A percentile compares a stretch with the other conserved stretches of the same genome.
These are phyloP conservation scores for Hansfordia pulvinata DNA, from an alignment of 2,329 filamentous ascomycete species.

Conservation along the genomic window DNA sequence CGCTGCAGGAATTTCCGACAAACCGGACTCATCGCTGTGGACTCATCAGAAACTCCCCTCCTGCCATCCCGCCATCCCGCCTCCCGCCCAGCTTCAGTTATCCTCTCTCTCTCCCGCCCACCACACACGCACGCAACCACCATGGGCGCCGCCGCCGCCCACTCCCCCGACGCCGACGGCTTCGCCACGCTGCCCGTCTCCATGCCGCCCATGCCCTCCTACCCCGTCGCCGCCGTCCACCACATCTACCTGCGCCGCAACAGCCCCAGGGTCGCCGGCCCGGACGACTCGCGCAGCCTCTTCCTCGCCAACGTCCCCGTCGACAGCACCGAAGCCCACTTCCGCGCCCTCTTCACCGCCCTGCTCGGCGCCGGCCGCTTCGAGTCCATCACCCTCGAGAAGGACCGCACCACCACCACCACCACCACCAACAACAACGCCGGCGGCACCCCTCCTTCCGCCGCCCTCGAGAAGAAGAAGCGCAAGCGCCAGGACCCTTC, in stretches of 20 bases:
- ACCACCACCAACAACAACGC: conserved; percentile 26
- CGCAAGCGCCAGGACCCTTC: conserved; percentile 30
- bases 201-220: conserved; percentile 50
- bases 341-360: conserved; percentile 61
- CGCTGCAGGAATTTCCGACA: neutral
- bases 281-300: conserved; percentile 63
- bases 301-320: conserved; percentile 85
- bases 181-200: conserved; percentile 59
- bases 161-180: conserved; percentile 35
- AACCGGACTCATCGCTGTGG: too few species aligned
- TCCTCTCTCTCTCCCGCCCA: neutral
- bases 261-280: conserved; percentile 61
- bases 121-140: conserved; percentile 1
- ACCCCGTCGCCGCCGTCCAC: conserved; percentile 51
- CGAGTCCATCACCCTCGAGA: conserved; percentile 64
- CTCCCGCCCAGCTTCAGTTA: neutral
- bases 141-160: conserved; percentile 16
- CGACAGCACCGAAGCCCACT: conserved; percentile 65
- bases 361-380: conserved; percentile 69
- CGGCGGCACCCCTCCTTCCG: conserved; percentile 24
- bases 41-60: neutral
- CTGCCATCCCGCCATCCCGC: neutral
- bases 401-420: conserved; percentile 27
- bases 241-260: conserved; percentile 81
- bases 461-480: conserved; percentile 32